Percentiles rank a stretch among this genome's conserved stretches.
Conservation (phyloP, 176 grass and related monocot species). For the Otatea glauca region DNA sequence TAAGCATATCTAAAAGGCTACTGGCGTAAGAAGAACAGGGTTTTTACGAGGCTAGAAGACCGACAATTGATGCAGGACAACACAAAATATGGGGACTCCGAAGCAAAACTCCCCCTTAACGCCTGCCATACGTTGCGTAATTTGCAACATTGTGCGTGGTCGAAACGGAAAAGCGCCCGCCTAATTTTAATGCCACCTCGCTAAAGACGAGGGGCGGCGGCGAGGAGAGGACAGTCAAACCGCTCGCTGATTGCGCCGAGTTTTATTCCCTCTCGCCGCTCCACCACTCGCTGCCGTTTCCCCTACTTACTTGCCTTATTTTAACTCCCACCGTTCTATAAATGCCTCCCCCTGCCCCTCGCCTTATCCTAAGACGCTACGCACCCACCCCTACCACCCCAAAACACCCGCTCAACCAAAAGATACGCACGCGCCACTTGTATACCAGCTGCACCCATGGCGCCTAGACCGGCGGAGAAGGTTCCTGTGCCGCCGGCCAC, state of each 20-base stretch:
- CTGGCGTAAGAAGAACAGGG: too few relatives aligned
- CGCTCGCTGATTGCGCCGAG: slow-evolving; percentile 72
- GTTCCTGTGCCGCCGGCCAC: slow-evolving; percentile 19
- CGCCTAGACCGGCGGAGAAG: slow-evolving; percentile 49
- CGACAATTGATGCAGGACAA: too few relatives aligned
- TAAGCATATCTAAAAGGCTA: too few relatives aligned
- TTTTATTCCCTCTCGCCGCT: slow-evolving; percentile 65
- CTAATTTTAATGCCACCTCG: slow-evolving; percentile 54
- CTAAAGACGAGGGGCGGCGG: slow-evolving; percentile 59
- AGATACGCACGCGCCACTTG: slow-evolving; percentile 35
- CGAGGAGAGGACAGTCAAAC: slow-evolving; percentile 73
- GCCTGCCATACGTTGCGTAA: slow-evolving; percentile 21
- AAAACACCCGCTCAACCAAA: slow-evolving; percentile 35
- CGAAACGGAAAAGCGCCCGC: slow-evolving; percentile 18
- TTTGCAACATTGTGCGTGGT: background rate
- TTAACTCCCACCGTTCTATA: slow-evolving; percentile 51
- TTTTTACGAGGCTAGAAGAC: too few relatives aligned
- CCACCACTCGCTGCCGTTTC: slow-evolving; percentile 53
- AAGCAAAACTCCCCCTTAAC: slow-evolving; percentile 13
- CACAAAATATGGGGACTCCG: background rate
- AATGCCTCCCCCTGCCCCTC: slow-evolving; percentile 27
- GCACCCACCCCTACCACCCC: background rate
- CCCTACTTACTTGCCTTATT: slow-evolving; percentile 38
- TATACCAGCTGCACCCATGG: slow-evolving; percentile 36
- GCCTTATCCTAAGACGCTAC: slow-evolving; percentile 43